Conservation (phyloP, 345 rosid genomes). For the Murraya koenigii region DNA sequence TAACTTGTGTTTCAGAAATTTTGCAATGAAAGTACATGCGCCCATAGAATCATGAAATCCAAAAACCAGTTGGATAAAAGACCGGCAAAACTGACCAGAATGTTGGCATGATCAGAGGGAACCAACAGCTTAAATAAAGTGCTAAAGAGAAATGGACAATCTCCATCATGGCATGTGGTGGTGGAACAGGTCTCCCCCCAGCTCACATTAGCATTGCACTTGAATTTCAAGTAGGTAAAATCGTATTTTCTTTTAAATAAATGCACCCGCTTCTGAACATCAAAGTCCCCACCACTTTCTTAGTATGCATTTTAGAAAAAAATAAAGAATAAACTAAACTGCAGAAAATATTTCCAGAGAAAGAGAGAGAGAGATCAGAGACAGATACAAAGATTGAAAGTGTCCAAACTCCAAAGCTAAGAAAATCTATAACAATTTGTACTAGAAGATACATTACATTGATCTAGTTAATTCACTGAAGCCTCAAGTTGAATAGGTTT, state of each 20-base stretch:
- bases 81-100: conserved; percentile 20
- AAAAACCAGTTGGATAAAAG: not conserved
- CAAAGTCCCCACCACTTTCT: conserved; percentile 18
- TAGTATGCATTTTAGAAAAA: not conserved
- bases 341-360: conserved; percentile 13
- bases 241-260: conserved; percentile 6
- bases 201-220: conserved; percentile 19
- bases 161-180: not conserved
- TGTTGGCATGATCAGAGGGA: conserved; percentile 14
- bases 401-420: not conserved
- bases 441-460: conserved; percentile 2
- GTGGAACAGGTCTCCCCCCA: conserved; percentile 20
- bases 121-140: conserved; percentile 1
- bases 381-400: not conserved
- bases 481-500: conserved; percentile 20
- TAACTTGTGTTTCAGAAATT: not conserved
- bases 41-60: not conserved
- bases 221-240: conserved; percentile 11
- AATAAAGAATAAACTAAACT: not conserved
- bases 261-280: conserved; percentile 14
- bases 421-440: not conserved
- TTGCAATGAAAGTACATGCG: not conserved
- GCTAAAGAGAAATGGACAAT: conserved; percentile 8
- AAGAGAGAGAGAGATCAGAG: not conserved
- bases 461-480: not conserved